Base-by-base conservation (phyloP, 225 moss, liverwort and hornwort species). In the Neckera pumila region DNA sequence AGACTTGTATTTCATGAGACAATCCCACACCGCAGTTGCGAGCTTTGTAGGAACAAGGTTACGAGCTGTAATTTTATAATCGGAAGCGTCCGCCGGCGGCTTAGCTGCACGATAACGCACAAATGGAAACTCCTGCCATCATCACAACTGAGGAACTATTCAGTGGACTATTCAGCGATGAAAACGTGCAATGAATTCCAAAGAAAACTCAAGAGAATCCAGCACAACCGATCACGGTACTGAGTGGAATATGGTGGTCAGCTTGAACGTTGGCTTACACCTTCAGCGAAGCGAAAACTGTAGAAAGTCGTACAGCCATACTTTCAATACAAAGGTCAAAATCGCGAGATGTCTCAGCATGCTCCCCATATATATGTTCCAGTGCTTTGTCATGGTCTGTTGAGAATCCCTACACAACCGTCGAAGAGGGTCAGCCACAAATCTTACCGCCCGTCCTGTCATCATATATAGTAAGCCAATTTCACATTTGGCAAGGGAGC, bases 271-370 rank as follows among this genome's bases (percentile, higher is more conserved):
- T 57, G 64, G 40, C 34, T 81, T 36, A 56, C 54, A 99, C 99
- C 96, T 97, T 96, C 86, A 99, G 89, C 54, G 99, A 97, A 88
- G 97, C 99, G 90, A 99, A 99, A 65, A 96, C 95, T 36, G 99
- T 99, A 51, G 96, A 96, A 76, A 99, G 89, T 49, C 97, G 96
- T 81, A 74, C 87, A 66, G 99, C 97, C 73, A 99, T 94, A 79
- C 93, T 97, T 86, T 99, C 96, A 84, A 99, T 92, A 90, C 95
- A 97, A 60, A 92, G 85, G 71, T 99, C 96, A 80, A 94, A 99
- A 84, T 97, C 93, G 57, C 85, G 89, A 47, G 96, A 97, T 89
- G 92, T 91, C 83, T 96, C 99, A 51, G 95, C 95, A 81, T 94
- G 94, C 86, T 99, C 99, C 67, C 96, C 97, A 89, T 96, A 99